These are phyloP conservation scores for Microbotryum saponariae DNA, from an alignment of 1,284 basidiomycete genomes.

Conservation along the genomic window DNA sequence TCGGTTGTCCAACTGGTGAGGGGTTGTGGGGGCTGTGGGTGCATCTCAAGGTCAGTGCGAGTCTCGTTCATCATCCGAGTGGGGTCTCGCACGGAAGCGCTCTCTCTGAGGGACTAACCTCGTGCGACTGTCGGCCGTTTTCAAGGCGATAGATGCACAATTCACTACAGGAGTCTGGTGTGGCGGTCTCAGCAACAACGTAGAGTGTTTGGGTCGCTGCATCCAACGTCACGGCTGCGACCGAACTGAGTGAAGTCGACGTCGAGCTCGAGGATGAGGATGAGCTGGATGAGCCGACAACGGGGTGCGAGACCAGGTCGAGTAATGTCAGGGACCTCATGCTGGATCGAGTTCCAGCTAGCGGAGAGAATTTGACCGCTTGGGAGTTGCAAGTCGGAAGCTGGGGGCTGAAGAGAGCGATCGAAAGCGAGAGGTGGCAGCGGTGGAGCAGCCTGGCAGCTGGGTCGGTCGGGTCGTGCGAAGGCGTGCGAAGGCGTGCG, in stretches of 20 bases:
- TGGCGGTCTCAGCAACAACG: background rate
- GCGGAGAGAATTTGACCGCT: background rate
- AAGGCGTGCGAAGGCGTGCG: too few relatives aligned
- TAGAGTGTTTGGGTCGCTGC: constrained; percentile 10
- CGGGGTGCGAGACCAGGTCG: constrained; percentile 9
- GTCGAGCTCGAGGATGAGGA: constrained; percentile 17
- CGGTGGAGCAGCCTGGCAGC: background rate
- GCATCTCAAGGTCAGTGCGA: too few relatives aligned
- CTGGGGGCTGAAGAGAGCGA: background rate
- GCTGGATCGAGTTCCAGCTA: background rate
- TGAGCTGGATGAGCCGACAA: background rate
- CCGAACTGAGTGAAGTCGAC: background rate
- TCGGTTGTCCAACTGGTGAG: constrained; percentile 5
- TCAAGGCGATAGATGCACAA: too few relatives aligned
- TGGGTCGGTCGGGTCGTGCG: too few relatives aligned
- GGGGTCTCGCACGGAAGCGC: too few relatives aligned
- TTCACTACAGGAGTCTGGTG: too few relatives aligned
- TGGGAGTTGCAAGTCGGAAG: background rate
- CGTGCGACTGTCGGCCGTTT: too few relatives aligned
- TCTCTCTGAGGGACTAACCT: too few relatives aligned
- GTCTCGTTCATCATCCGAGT: too few relatives aligned
- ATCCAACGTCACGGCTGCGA: constrained; percentile 18
- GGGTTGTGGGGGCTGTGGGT: background rate
- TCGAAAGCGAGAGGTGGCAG: background rate
- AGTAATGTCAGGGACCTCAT: constrained; percentile 28